A percentile compares a stretch with the other conserved stretches of the same genome.
Evolutionary conservation across 345 rosid genomes (phyloP).

Genomic region (Excoecaria agallocha): DNA sequence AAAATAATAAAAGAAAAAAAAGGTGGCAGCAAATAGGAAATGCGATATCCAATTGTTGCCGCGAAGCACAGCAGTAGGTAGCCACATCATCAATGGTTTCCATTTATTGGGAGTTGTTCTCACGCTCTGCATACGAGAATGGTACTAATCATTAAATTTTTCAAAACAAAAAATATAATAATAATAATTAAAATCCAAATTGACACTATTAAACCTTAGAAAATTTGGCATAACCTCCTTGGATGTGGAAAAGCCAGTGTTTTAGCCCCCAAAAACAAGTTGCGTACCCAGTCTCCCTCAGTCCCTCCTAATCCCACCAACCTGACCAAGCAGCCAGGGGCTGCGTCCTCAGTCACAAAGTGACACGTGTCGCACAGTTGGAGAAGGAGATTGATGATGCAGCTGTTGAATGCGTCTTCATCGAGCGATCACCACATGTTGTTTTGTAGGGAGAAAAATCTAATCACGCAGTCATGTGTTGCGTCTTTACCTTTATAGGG

Average conservation of each 20-base stretch:
- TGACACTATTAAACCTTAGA: no score
- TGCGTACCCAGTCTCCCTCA: constrained; percentile 13
- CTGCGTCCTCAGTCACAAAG: no score
- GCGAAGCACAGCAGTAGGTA: background rate
- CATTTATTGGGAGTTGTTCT: constrained; percentile 5
- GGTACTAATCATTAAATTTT: background rate
- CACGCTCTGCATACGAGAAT: constrained; percentile 7
- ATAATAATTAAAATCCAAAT: background rate
- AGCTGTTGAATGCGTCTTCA: no score
- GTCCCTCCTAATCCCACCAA: constrained; percentile 45
- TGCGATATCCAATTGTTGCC: background rate
- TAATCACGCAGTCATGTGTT: no score
- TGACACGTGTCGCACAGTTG: no score
- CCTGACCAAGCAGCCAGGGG: no score
- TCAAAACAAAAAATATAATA: background rate
- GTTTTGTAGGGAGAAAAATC: no score
- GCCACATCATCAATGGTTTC: background rate
- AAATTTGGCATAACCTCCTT: constrained; percentile 17
- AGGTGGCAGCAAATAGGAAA: no score
- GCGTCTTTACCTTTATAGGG: no score
- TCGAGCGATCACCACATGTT: no score
- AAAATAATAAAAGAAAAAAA: no score
- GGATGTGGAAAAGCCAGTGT: constrained; percentile 43
- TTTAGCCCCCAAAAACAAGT: constrained; percentile 32
- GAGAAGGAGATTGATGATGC: no score